Evolutionary conservation across 2,329 filamentous ascomycete genomes (phyloP), one percentile per base, ranked within the genome.

Genomic region (Daldinia sp.): DNA sequence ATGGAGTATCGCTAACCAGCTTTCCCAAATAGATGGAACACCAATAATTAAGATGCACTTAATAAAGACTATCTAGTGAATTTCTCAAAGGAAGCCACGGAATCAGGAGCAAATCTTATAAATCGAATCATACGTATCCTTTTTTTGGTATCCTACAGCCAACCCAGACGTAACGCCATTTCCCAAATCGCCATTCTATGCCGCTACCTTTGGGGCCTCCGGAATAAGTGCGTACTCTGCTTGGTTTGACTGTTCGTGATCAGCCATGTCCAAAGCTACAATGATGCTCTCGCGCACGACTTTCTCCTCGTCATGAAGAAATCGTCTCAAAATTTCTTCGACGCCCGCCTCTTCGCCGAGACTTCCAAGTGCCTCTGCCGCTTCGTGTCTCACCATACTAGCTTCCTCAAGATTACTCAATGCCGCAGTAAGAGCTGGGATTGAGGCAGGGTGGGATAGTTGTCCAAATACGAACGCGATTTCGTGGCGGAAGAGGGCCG

Each of bases 381-480:
- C 96, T 80, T 99, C 95, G 75, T 99, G 95, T 58, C 95, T 89
- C 58, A 99, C 95, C 95, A 99, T 99, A 73, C 94, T 93, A 21
- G 87, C 90, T 80, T 99, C 95, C 57, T 91, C 83, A 49, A 86
- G 80, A 76, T 99, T 85, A 72, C 90, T 90, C 61, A 99, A 82
- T 1, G 91, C 88, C 52, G 86, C 87, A 13, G 90, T 90, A 61
- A 99, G 85, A 62, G 92, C 92, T 3, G 95, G 94, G 69, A 99
- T 97, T 1, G 93, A 97, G n/a, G 94, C 94, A 1, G 95, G 95
- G 75, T 99, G 95, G 57, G 91, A 93, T 53, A 99, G 84, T 78
- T 99, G 95, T 57, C 95, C 95, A 71, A 99, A 99, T 11, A 99
- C 95, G 76, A 99, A 99, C 11, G 95, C 95, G 68, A 99, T 93